Evolutionary conservation across 306 rosid genomes (phyloP).

Genomic region (Prunus fruticosa): DNA sequence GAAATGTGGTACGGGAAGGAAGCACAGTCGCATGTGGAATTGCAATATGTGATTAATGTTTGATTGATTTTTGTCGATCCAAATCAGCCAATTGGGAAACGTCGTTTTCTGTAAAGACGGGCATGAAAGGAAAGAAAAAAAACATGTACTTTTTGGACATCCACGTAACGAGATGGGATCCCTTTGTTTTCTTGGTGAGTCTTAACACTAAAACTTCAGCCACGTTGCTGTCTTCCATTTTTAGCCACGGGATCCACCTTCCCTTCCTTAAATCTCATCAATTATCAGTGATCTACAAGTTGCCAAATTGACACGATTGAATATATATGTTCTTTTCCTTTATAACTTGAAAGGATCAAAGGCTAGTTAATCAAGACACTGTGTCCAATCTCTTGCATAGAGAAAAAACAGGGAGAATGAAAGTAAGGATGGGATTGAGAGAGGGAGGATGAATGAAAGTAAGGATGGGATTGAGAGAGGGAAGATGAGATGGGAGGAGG

Average conservation of each 20-base stretch:
- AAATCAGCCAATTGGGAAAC: neutral
- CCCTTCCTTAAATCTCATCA: neutral
- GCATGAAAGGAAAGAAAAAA: neutral
- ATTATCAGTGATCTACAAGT: neutral
- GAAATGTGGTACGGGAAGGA: neutral
- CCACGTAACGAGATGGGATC: slow-evolving; percentile 33
- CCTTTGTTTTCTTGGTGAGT: slow-evolving; percentile 26
- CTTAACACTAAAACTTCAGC: neutral
- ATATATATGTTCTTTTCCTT: neutral
- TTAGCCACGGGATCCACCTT: slow-evolving; percentile 10
- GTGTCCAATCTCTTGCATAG: no score
- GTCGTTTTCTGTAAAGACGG: neutral
- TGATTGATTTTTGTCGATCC: neutral
- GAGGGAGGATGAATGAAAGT: no score
- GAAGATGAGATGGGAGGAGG: no score
- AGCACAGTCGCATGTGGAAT: neutral
- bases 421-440: no score
- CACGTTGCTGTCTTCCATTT: slow-evolving; percentile 15
- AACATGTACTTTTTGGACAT: neutral
- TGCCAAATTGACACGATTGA: neutral
- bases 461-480: no score
- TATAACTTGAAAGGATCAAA: neutral
- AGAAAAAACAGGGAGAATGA: no score
- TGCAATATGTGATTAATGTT: neutral
- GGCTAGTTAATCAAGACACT: no score